phyloP scores from a whole-genome alignment of 1,139 yeast species.

The Candida glucosophila region DNA sequence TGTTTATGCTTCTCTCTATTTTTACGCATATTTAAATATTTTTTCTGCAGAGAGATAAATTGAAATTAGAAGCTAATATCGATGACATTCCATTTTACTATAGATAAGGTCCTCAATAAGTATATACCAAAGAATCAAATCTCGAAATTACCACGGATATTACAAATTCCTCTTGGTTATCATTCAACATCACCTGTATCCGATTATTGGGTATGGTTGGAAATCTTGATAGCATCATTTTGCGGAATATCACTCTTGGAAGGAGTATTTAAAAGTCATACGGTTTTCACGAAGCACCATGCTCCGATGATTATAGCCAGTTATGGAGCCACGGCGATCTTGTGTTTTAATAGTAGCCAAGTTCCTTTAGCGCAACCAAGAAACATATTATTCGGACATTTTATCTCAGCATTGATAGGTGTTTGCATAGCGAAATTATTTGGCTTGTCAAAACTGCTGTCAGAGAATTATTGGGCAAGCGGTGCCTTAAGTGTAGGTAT shows the following conservation, averaged over 20 bases:
- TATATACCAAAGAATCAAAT: conserved; percentile 23
- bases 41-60: too few relatives aligned
- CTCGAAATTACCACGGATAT: conserved; percentile 17
- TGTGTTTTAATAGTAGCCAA: conserved; percentile 47
- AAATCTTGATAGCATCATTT: conserved; percentile 39
- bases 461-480: conserved; percentile 46
- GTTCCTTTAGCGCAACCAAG: conserved; percentile 67
- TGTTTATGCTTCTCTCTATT: too few relatives aligned
- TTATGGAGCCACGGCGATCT: conserved; percentile 60
- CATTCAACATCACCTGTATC: conserved; percentile 21
- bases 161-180: conserved; percentile 25
- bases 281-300: conserved; percentile 32
- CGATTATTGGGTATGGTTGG: conserved; percentile 41
- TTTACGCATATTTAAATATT: too few relatives aligned
- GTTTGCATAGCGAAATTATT: conserved; percentile 50
- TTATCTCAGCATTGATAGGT: conserved; percentile 47
- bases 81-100: conserved; percentile 36
- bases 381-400: conserved; percentile 49
- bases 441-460: conserved; percentile 27
- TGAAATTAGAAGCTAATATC: too few relatives aligned
- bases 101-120: conserved; percentile 23
- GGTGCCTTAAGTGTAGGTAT: conserved; percentile 56
- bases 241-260: conserved; percentile 44
- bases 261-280: conserved; percentile 40
- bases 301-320: conserved; percentile 55